Evolutionary conservation across 257 asterid genomes (phyloP), one percentile per base, ranked within the genome.

Genomic region (Gynochthodes officinalis): DNA sequence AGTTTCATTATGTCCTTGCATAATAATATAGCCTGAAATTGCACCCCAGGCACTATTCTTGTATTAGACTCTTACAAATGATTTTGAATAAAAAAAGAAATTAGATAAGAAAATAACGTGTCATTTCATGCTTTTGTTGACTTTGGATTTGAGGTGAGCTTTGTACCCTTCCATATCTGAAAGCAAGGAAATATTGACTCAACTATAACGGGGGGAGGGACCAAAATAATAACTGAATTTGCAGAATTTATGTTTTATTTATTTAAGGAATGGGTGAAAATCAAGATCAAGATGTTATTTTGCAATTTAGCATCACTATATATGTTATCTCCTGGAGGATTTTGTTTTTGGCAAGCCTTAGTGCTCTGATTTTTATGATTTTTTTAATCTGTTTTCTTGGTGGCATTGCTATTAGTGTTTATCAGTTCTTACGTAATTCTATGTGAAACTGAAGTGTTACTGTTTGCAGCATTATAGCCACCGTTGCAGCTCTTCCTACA

Each of bases 401-500:
- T 33, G 28, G 42, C 46, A 14, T 39, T 46, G 16, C 11, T 15
- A 9, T 23, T 32, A 1, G 11, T 50, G 40, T 46, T n/a, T 49
- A 9, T n/a, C 25, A 15, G 21, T 67, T 28, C 49, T 15, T 28
- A 25, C 43, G 28, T 55, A 4, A 13, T 30, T 25, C 43, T 58
- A 33, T 25, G 35, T 39, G 60, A 43, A 30, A 58, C 33, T 67
- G 13, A 48, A 16, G 59, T 67, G 39, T 78, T 76, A 62, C 72
- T 55, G 71, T 42, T 46, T 82, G 80, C 88, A 92, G 99, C 78
- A 86, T 90, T 80, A 67, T 84, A 72, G 98, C 96, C 76, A 85
- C 82, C 54, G 82, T 95, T 55, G 77, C 84, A 86, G 88, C 88
- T 78, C 95, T 90, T 76, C 91, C 97, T 79, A 85, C 95, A 48